Base-by-base conservation (phyloP, 2,329 filamentous ascomycete genomes). In the Coniella lustricola region DNA sequence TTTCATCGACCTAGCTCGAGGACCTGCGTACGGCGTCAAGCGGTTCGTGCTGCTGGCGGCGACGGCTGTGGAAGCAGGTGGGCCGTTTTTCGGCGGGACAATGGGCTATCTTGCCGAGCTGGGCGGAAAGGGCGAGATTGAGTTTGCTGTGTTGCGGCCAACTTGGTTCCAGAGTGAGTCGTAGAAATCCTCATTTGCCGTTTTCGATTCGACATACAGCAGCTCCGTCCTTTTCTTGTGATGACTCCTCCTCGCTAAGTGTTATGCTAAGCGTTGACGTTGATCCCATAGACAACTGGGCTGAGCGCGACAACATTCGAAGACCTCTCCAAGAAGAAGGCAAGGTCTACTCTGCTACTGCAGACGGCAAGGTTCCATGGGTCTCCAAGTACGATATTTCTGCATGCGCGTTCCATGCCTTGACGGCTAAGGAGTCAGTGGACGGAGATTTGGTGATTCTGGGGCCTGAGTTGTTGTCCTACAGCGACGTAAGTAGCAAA, bases 381-480 rank as follows among this genome's bases (percentile, higher is more conserved):
- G 62, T 77, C 4, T 67, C 67, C 13, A 66, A 67, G 5, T 58
- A 66, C 22, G 73, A 76, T 48, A 72, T 77, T 44, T 72, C 72
- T 0, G 65, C 64, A 3, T 67, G 73, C 2, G 72, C 68, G 1
- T 64, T 66, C 48, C 56, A 62, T 36, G 63, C 67, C 1, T 58
- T 76, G 36, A 69, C 64, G 7, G 62, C 66, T 16, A 48, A 60
- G 21, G 58, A 65, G 10, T 52, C 67, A 3, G 66, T 67, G 13
- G 72, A 74, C 50, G 65, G 60, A 0, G 69, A 75, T 29, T 64
- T 61, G 46, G 10, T 66, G 1, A 52, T 71, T 12, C 44, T 68
- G 2, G 67, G 69, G 1, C 60, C 65, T 0, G 65, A 70, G 50
- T 48, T 68, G 41, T 52, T 69, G 7, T 56, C 59, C 0, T 69